A percentile compares a stretch with the other conserved stretches of the same genome.
Evolutionary conservation across 768 basidiomycete species (phyloP).

Genomic region (Tricholoma furcatifolium): DNA sequence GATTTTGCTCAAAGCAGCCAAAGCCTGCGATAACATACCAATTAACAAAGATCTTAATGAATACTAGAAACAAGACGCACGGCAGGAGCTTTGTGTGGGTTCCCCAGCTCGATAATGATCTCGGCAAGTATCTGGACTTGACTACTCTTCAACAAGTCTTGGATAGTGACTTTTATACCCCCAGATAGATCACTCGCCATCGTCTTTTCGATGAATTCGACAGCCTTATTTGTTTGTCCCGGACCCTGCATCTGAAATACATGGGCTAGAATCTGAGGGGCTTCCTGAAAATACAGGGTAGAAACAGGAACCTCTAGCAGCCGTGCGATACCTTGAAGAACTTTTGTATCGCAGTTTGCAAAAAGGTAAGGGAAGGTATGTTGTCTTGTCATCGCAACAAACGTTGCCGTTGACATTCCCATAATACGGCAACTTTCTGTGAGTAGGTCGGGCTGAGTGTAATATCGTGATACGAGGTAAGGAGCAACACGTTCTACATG

Average conservation of each 20-base stretch:
- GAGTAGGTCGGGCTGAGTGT: constrained; percentile 57
- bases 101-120: constrained; percentile 76
- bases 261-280: constrained; percentile 61
- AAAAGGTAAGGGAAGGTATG: constrained; percentile 72
- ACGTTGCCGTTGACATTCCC: constrained; percentile 50
- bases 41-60: not conserved
- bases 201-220: constrained; percentile 62
- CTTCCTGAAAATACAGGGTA: constrained; percentile 53
- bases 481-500: constrained; percentile 67
- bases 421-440: constrained; percentile 70
- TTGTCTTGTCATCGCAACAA: constrained; percentile 61
- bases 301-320: constrained; percentile 46
- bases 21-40: constrained; percentile 25
- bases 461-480: constrained; percentile 58
- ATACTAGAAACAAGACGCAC: constrained; percentile 34
- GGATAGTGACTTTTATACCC: constrained; percentile 37
- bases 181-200: constrained; percentile 46
- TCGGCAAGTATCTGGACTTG: constrained; percentile 70
- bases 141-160: constrained; percentile 62
- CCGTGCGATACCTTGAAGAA: constrained; percentile 60
- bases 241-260: constrained; percentile 60
- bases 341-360: constrained; percentile 53
- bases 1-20: constrained; percentile 36
- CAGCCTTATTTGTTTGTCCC: constrained; percentile 52
- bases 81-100: constrained; percentile 50